A percentile compares a stretch with the other conserved stretches of the same genome.
Evolutionary conservation across 148 eudicot genomes (phyloP).

Genomic region (Diospyros kaki): DNA sequence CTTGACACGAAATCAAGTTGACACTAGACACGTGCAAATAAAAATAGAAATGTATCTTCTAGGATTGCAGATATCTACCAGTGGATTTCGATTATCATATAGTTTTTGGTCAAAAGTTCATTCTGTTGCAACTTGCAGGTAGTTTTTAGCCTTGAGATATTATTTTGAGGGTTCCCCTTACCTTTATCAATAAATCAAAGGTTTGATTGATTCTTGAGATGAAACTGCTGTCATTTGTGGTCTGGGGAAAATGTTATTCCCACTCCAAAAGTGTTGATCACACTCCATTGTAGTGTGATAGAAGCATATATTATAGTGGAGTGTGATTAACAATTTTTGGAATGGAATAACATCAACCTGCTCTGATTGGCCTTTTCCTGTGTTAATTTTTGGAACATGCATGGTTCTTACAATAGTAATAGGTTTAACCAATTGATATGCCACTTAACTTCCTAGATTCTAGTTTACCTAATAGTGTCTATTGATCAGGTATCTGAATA

Average conservation of each 20-base stretch:
- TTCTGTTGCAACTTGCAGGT: no score
- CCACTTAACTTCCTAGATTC: neutral
- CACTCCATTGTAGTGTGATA: no score
- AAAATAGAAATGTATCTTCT: neutral
- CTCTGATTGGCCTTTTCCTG: neutral
- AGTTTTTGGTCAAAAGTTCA: neutral
- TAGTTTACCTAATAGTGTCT: conserved; percentile 9
- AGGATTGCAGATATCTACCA: no score
- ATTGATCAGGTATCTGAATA: conserved; percentile 51
- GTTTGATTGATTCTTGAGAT: neutral
- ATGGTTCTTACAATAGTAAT: no score
- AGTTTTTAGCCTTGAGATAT: neutral
- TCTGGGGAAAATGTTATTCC: no score
- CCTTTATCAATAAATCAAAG: neutral
- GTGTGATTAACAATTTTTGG: no score
- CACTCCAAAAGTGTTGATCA: no score
- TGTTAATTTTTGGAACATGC: neutral
- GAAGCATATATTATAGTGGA: no score
- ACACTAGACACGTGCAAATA: neutral
- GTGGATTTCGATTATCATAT: neutral
- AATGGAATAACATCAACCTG: no score
- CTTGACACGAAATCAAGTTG: neutral
- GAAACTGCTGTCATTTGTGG: neutral
- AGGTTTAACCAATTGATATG: neutral
- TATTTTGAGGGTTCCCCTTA: neutral